Evolutionary conservation across 2,329 filamentous ascomycete genomes (phyloP), one percentile per base, ranked within the genome.

Genomic region (Claviceps pusilla): DNA sequence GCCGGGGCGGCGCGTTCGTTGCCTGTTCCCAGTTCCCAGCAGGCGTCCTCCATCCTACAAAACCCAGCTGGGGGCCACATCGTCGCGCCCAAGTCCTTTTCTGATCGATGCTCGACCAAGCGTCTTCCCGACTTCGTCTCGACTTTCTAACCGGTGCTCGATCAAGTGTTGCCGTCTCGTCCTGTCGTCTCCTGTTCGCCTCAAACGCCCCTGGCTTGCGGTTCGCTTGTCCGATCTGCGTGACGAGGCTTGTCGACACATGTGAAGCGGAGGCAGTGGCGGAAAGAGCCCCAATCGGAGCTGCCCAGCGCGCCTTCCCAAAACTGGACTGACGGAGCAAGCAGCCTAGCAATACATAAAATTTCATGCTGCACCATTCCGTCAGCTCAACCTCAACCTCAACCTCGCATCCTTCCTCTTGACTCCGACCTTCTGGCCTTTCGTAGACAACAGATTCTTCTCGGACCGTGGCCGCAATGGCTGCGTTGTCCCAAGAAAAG

Each of bases 401-500:
- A 46, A 14, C 24, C 29, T 46, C 19, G 14, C 29, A 6, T 9
- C 24, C 12, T 46, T 46, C 24, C 24, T 14, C 10, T 24, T 11
- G 46, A 33, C 9, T 12, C 29, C 14, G 4, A 33, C 28, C 3
- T 0, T n/a, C 16, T n/a, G 46, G 7, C 12, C 14, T n/a, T 3
- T 48, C 24, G 46, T 48, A 31, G n/a, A 31, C 14, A 28, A 43
- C 24, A 43, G 9, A 43, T 3, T 12, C 42, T 43, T 11, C 42
- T n/a, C 28, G 7, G 11, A 48, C 46, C n/a, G 3, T 37, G 35
- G 53, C 50, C 55, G 24, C 28, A 29, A 57, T 57, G 55, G 53
- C 55, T 53, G 41, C 42, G 11, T 39, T 10, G 7, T 19, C 7
- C 19, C 4, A 31, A 28, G 54, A 57, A 51, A 53, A 55, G 52